These are phyloP conservation scores for Podaxis carcinomalis DNA, from an alignment of 768 basidiomycete species.

Conservation along the genomic window DNA sequence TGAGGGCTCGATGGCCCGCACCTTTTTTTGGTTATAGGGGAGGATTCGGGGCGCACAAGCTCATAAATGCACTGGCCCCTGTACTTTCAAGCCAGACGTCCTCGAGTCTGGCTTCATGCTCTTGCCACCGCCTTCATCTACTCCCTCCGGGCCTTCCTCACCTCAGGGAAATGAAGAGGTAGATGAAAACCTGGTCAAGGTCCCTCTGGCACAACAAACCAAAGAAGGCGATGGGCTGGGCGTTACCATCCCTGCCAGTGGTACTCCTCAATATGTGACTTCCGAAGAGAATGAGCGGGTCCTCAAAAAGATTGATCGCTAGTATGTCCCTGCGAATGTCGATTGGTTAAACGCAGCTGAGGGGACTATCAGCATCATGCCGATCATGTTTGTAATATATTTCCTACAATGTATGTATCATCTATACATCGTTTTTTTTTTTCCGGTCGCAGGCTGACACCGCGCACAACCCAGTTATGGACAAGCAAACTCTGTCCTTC, in stretches of 20 bases:
- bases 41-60: not conserved
- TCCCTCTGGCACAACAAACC: not conserved
- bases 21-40: no score
- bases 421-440: not conserved
- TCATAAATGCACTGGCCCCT: not conserved
- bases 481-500: slow-evolving; percentile 29
- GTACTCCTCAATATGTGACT: slow-evolving; percentile 13
- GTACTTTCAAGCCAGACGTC: not conserved
- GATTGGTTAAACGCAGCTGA: no score
- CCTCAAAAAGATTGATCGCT: slow-evolving; percentile 24
- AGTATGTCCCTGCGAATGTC: slow-evolving; percentile 15
- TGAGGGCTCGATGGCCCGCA: not conserved
- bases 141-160: not conserved
- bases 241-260: slow-evolving; percentile 10
- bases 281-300: slow-evolving; percentile 22
- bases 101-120: not conserved
- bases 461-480: slow-evolving; percentile 20
- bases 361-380: slow-evolving; percentile 22
- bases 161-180: not conserved
- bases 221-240: slow-evolving; percentile 16
- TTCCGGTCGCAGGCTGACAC: not conserved
- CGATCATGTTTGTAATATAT: slow-evolving; percentile 26
- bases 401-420: slow-evolving; percentile 23
- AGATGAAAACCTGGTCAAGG: not conserved
- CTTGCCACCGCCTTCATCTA: not conserved